These are phyloP conservation scores for Phytomonas sp. DNA, from an alignment of 208 protist genomes.

Conservation along the genomic window DNA sequence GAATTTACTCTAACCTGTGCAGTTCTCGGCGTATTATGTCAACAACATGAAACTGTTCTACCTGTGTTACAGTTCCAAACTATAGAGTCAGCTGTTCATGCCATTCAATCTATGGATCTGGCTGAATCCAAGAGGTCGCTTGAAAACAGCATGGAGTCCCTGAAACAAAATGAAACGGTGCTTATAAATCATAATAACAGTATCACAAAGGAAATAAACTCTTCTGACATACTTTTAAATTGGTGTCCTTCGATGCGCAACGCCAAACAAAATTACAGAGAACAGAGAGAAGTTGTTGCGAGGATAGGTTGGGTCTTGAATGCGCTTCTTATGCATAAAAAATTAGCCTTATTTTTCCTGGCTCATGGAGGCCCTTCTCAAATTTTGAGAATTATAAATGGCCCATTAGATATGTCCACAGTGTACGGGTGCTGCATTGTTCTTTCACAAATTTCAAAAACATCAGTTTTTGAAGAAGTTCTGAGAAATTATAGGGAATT, in stretches of 20 bases:
- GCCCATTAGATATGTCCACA: constrained; percentile 28
- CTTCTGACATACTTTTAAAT: not conserved
- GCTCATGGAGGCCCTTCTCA: constrained; percentile 46
- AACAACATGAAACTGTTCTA: constrained; percentile 58
- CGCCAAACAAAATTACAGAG: constrained; percentile 24
- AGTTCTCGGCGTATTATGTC: constrained; percentile 56
- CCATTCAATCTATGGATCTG: constrained; percentile 56
- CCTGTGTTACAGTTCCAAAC: constrained; percentile 70
- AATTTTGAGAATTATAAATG: constrained; percentile 34
- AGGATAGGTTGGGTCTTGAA: constrained; percentile 67
- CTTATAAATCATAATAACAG: constrained; percentile 18
- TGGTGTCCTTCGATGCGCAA: not conserved
- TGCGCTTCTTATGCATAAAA: constrained; percentile 68
- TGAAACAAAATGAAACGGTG: constrained; percentile 10
- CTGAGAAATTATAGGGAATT: constrained; percentile 47
- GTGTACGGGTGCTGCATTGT: constrained; percentile 68
- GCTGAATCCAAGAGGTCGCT: constrained; percentile 10
- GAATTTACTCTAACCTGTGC: constrained; percentile 65
- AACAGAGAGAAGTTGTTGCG: constrained; percentile 43
- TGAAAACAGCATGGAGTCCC: not conserved
- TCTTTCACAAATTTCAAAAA: constrained; percentile 51
- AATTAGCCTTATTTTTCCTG: constrained; percentile 68
- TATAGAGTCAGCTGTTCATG: constrained; percentile 54
- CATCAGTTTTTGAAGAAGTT: constrained; percentile 65
- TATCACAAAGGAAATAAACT: constrained; percentile 1